Base-by-base conservation (phyloP, 2,329 filamentous ascomycete species). In the Claviceps spartinae region DNA sequence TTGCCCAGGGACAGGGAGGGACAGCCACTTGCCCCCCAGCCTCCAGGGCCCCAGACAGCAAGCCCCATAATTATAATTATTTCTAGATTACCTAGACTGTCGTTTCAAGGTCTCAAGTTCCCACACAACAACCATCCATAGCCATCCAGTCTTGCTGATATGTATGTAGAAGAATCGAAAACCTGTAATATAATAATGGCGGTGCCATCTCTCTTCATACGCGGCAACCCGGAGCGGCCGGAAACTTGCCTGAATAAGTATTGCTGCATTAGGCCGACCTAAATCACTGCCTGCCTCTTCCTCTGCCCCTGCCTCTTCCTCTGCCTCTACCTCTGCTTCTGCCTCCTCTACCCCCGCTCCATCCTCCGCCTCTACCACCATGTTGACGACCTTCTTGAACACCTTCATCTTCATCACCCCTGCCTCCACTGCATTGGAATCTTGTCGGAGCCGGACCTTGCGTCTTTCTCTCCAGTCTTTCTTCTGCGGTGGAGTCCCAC, bases 401-500 rank as follows among this genome's bases (percentile, higher is more conserved):
- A 36, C 24, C 18, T 11, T 67, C 61, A 20, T 72, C 62, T 3
- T 68, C 57, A 44, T 72, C 57, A 5, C 70, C 63, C 8, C 68
- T 58, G 13, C 65, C 59, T 11, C 70, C 59, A 9, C 67, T 61
- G 18, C 67, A 60, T 5, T 56, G 52, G 52, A 63, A 61, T 50
- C 67, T 61, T 50, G 64, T 65, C 2, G 71, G 69, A 20, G 74
- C 69, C 13, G 84, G 83, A 0, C 82, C 84, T 22, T 65, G 70
- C n/a, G 63, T 69, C 64, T 75, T 77, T 54, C 84, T 75, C 54
- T 73, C 72, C 14, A 70, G 69, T 49, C 82, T 77, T 64, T 95
- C 86, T 60, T 88, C 82, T 2, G 84, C 77, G n/a, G 71, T 81
- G 2, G 85, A 78, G 59, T 85, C 75, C 72, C 81, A 95, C 9